Base-by-base conservation (phyloP, 176 grass and related monocot genomes). In the Pontederia paniculata region DNA sequence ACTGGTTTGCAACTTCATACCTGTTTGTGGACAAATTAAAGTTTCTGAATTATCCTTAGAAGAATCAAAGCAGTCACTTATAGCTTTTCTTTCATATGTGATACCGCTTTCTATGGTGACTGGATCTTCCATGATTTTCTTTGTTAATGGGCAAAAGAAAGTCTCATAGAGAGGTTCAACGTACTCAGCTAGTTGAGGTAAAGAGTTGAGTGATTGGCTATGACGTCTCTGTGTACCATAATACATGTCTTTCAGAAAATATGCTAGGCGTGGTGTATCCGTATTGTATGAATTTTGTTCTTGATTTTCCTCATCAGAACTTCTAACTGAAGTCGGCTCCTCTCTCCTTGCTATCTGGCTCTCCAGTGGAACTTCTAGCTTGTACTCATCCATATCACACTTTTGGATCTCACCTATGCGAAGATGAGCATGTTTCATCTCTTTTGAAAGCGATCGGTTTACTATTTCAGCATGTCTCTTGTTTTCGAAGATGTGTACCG, bases 121-220 rank as follows among this genome's bases (percentile, higher is more conserved):
- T 0, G 93, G 93, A 66, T 91, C 93, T 14, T 78, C 67, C 87
- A 98, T 98, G 62, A 88, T 74, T 55, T 75, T 91, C 54, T 98
- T 91, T 15, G 93, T 88, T 23, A 98, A 53, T 12, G 87, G 83
- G 11, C 93, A 98, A 54, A 98, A 91, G 75, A 98, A 98, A 1
- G 86, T 74, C 55, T 98, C 86, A 60, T 98, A 98, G 8, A 84
- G 64, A 0, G 93, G 93, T 43, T 97, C 91, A 0, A 89, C 77
- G 53, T 76, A 83, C 21, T 97, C 91, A 0, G 82, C 73, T 3
- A 85, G 58, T 70, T 76, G 80, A 44, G 78, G 78, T 12, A 76
- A 55, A 0, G 78, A 66, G 56, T 10, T 21, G 60, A 81, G 66
- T 0, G 82, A 67, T 55, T 70, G 59, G 13, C 74, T 76, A 22